Percentiles rank a stretch among this genome's conserved stretches.
These are phyloP conservation scores for Laburnicola sp. DNA, from an alignment of 2,329 filamentous ascomycete species.

Conservation along the genomic window DNA sequence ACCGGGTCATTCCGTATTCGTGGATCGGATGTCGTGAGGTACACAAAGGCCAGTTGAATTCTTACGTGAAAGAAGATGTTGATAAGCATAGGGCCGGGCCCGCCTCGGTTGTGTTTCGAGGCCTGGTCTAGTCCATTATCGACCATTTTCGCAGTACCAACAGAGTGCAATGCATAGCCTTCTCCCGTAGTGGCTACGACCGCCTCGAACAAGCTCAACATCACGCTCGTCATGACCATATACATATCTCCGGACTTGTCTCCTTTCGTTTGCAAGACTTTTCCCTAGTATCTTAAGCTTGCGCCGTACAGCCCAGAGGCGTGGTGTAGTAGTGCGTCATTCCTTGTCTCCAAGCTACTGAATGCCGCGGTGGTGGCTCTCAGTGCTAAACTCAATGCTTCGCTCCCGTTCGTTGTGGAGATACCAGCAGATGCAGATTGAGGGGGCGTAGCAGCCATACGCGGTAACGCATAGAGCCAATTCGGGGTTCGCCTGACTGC, in stretches of 20 bases:
- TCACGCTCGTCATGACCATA: slow-evolving; percentile 26
- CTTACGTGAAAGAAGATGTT: slow-evolving; percentile 24
- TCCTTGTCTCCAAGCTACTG: slow-evolving; percentile 19
- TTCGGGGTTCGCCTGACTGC: slow-evolving; percentile 11
- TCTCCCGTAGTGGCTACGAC: slow-evolving; percentile 21
- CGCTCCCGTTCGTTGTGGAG: slow-evolving; percentile 7
- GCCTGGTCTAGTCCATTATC: slow-evolving; percentile 10
- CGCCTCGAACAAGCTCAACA: slow-evolving; percentile 26
- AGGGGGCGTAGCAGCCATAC: slow-evolving; percentile 11
- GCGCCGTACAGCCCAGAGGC: slow-evolving; percentile 21
- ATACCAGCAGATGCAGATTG: background rate
- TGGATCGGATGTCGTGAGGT: slow-evolving; percentile 8
- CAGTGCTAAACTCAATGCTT: slow-evolving; percentile 18
- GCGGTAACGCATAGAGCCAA: slow-evolving; percentile 25
- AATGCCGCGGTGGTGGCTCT: slow-evolving; percentile 23
- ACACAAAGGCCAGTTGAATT: slow-evolving; percentile 18
- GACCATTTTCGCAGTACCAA: slow-evolving; percentile 25
- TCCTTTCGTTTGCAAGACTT: slow-evolving; percentile 7
- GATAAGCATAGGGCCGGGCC: slow-evolving; percentile 16
- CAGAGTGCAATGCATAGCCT: slow-evolving; percentile 21
- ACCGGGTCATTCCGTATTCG: slow-evolving; percentile 4
- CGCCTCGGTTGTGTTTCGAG: slow-evolving; percentile 5
- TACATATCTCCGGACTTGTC: slow-evolving; percentile 14
- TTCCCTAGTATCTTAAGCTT: slow-evolving; percentile 14
- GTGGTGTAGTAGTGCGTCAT: slow-evolving; percentile 16